Evolutionary conservation across 495 filamentous ascomycete species (phyloP).

Genomic region (Penicillium bovifimosum): DNA sequence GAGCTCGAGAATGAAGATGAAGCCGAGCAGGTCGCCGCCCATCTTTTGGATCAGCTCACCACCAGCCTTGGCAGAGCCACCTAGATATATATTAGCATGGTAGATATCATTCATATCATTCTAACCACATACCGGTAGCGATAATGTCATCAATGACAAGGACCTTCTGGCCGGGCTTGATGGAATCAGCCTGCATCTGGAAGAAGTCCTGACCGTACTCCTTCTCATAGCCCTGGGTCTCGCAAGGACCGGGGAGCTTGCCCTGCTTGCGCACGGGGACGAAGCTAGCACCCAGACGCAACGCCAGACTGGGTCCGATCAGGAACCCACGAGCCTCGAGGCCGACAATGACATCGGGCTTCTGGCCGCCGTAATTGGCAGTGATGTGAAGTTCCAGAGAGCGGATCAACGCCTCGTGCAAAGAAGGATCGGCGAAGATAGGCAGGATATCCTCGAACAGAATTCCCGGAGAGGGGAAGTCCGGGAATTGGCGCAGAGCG

Average conservation of each 20-base stretch:
- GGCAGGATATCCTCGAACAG: constrained; percentile 98
- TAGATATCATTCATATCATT: not conserved
- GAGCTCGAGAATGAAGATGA: constrained; percentile 93
- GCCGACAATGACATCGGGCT: constrained; percentile 86
- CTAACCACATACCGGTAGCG: constrained; percentile 71
- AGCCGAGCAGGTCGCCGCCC: constrained; percentile 78
- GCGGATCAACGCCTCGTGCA: constrained; percentile 73
- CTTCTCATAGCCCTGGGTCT: constrained; percentile 80
- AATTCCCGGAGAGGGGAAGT: constrained; percentile 93
- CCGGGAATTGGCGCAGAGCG: constrained; percentile 70
- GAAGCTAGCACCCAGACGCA: constrained; percentile 81
- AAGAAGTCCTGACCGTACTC: constrained; percentile 97
- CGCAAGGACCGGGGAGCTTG: constrained; percentile 87
- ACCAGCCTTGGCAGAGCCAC: constrained; percentile 85
- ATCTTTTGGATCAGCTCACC: constrained; percentile 79
- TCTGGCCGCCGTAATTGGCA: constrained; percentile 44
- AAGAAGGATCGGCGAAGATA: constrained; percentile 74
- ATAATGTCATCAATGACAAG: constrained; percentile 97
- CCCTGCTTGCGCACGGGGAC: constrained; percentile 94
- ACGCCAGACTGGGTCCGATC: constrained; percentile 84
- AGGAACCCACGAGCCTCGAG: constrained; percentile 94
- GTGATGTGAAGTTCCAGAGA: constrained; percentile 82
- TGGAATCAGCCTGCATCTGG: constrained; percentile 83
- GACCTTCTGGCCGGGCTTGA: constrained; percentile 83
- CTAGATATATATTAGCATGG: constrained; percentile 38